Conservation (phyloP, 208 protist genomes). For the Giardia muris region DNA sequence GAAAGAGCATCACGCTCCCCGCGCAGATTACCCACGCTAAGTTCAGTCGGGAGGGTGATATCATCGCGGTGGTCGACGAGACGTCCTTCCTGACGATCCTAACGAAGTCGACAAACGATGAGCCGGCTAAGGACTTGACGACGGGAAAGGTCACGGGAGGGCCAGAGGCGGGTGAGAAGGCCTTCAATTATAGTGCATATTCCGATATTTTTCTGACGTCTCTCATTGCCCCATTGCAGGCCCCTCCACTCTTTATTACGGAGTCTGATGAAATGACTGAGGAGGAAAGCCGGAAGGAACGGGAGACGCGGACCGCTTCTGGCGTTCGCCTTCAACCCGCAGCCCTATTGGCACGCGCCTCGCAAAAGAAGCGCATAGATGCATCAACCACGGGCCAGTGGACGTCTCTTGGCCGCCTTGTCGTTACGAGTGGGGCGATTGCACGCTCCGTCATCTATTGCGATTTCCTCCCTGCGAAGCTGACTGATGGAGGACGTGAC, state of each 20-base stretch:
- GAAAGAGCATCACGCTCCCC: not conserved
- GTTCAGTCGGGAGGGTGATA: not conserved
- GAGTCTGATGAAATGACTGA: not conserved
- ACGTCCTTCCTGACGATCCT: not conserved
- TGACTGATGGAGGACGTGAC: not conserved
- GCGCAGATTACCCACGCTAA: constrained; percentile 11
- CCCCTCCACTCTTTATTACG: constrained; percentile 6
- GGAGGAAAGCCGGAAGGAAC: not conserved
- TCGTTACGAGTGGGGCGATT: not conserved
- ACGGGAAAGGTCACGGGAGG: not conserved
- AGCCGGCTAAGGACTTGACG: not conserved
- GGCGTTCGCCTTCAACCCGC: constrained; percentile 11
- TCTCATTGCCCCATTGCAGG: not conserved
- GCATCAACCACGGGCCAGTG: not conserved
- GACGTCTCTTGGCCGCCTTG: not conserved
- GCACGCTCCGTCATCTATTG: not conserved
- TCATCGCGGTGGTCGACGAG: constrained; percentile 11
- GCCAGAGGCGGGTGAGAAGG: not conserved
- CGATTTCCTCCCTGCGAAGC: not conserved
- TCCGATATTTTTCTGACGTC: not conserved
- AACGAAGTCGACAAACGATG: not conserved
- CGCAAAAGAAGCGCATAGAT: constrained; percentile 8
- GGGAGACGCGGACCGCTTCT: not conserved
- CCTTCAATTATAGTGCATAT: not conserved
- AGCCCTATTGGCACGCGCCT: not conserved